Base-by-base conservation (phyloP, 495 filamentous ascomycete species). In the Penicillium salamii region DNA sequence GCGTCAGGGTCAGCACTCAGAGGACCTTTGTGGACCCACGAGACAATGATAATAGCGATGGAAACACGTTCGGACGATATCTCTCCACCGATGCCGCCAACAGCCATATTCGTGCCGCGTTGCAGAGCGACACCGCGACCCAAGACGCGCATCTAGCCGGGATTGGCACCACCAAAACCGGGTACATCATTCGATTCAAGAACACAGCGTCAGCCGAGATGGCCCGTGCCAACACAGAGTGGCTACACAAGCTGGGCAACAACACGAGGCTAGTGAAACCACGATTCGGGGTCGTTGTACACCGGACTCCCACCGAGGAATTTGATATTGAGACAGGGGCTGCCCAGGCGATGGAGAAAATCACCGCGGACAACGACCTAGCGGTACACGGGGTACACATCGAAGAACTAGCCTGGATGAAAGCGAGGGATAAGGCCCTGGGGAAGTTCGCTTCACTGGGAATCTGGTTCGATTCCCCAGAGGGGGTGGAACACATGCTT, bases 11-110 rank as follows among this genome's bases (percentile, higher is more conserved):
- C 14, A 46, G 26, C 43, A 53, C 34, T 15, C 31, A 62, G 49
- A 52, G 54, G 35, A 46, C 51, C 12, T 54, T 57, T 17, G 46
- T 58, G 0, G 58, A 58, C 28, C 54, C 37, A 41, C 53, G 55
- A 51, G 54, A 62, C 7, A 58, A 51, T 15, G 19, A 55, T 3
- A 36, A 48, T 19, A 48, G 19, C 21, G 52, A 53, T 0, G 46
- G 55, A 31, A 55, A 58, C 20, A 21, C 42, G 0, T 62, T 58
- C 17, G 49, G 52, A 42, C 49, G 52, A 47, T 62, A 62, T 35
- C 58, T 62, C 37, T 20, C 52, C 12, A 58, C 19, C 32, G 52
- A 62, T 11, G n/a, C 46, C 19, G 49, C 38, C n/a, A 55, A 57
- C 44, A 48, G 4, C 45, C 32, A 61, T 14, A 58, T 61, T 17